A percentile compares a stretch with the other conserved stretches of the same genome.
Conservation (phyloP, 345 rosid genomes). For the Noccaea bulbosa region DNA sequence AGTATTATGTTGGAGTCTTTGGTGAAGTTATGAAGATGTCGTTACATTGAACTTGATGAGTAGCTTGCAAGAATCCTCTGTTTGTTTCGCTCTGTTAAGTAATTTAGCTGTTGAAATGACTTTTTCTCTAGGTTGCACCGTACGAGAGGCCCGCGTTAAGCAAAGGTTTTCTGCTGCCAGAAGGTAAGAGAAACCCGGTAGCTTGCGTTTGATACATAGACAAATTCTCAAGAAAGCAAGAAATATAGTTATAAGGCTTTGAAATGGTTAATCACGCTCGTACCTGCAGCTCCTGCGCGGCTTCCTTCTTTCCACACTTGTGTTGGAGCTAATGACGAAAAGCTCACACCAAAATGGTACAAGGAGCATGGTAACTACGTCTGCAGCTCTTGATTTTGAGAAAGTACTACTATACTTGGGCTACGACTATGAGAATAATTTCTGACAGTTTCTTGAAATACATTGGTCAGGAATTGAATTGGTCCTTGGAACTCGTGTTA, state of each 20-base stretch:
- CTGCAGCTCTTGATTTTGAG: background rate
- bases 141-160: slow-evolving; percentile 95
- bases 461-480: slow-evolving; percentile 79
- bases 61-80: slow-evolving; percentile 4
- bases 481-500: slow-evolving; percentile 90
- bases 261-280: slow-evolving; percentile 25
- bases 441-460: slow-evolving; percentile 22
- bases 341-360: slow-evolving; percentile 88
- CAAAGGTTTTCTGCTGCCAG: slow-evolving; percentile 88
- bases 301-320: slow-evolving; percentile 99
- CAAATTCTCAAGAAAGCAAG: background rate
- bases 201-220: slow-evolving; percentile 7
- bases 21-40: background rate
- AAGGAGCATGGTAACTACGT: slow-evolving; percentile 74
- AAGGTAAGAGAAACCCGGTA: slow-evolving; percentile 51
- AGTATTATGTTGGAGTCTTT: slow-evolving; percentile 1
- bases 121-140: slow-evolving; percentile 66
- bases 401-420: slow-evolving; percentile 1
- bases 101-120: background rate
- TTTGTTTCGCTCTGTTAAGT: background rate
- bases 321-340: slow-evolving; percentile 92
- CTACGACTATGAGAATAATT: slow-evolving; percentile 1
- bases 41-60: background rate
- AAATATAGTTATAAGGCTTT: slow-evolving; percentile 19
- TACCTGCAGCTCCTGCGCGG: slow-evolving; percentile 77